These are phyloP conservation scores for Fonsecaea monophora DNA, from an alignment of 2,329 filamentous ascomycete species.

Conservation along the genomic window DNA sequence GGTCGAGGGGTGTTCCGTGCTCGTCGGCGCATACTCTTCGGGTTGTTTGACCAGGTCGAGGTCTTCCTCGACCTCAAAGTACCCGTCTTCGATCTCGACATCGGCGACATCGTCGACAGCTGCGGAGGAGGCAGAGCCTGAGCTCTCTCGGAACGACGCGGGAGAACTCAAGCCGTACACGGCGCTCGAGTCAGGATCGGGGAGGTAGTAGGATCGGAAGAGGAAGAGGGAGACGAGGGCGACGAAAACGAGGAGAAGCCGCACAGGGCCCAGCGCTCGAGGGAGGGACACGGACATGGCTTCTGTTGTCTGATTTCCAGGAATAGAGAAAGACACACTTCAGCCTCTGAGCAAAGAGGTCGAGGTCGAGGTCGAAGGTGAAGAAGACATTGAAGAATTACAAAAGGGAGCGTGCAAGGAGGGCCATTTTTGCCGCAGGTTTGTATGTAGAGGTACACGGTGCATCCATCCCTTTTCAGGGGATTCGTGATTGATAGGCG, in stretches of 20 bases:
- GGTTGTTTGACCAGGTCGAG: neutral
- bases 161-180: conserved; percentile 10
- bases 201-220: conserved; percentile 32
- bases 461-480: neutral
- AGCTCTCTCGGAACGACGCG: conserved; percentile 16
- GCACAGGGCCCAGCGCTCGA: conserved; percentile 26
- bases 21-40: neutral
- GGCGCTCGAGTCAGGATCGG: conserved; percentile 14
- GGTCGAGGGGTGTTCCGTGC: neutral
- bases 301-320: conserved; percentile 8
- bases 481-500: neutral
- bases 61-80: conserved; percentile 3
- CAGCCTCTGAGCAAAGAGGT: neutral
- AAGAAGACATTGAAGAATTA: neutral
- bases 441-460: no score
- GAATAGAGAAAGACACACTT: neutral
- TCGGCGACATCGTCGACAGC: conserved; percentile 15
- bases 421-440: neutral
- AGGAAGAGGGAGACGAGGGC: conserved; percentile 28
- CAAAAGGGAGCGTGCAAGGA: neutral
- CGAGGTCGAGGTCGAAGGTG: neutral
- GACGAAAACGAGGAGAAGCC: conserved; percentile 27
- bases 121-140: neutral
- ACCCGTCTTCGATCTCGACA: conserved; percentile 21
- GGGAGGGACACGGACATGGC: conserved; percentile 29